These are phyloP conservation scores for Limonomyces culmigenus DNA, from an alignment of 1,284 basidiomycete species.

Conservation along the genomic window DNA sequence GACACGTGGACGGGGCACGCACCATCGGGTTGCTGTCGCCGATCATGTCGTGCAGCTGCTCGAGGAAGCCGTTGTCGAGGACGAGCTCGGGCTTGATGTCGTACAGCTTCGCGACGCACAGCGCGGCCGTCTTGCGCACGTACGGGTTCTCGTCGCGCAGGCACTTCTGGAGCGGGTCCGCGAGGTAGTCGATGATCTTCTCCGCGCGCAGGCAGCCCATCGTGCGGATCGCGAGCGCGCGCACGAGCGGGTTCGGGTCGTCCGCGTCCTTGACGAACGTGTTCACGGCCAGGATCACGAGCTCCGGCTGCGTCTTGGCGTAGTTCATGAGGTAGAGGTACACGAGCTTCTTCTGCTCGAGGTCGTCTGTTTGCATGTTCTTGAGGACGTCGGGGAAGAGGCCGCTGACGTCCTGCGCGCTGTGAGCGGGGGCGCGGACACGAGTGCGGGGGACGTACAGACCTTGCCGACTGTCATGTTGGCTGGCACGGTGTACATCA, in stretches of 20 bases:
- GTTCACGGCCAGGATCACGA: constrained; percentile 95
- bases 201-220: constrained; percentile 96
- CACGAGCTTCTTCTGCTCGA: constrained; percentile 94
- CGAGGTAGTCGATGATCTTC: constrained; percentile 98
- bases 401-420: constrained; percentile 69
- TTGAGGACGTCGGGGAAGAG: constrained; percentile 97
- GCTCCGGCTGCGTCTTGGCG: constrained; percentile 93
- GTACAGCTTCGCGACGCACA: constrained; percentile 93
- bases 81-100: constrained; percentile 93
- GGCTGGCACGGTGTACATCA: constrained; percentile 21
- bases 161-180: constrained; percentile 83
- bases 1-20: constrained; percentile 6
- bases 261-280: constrained; percentile 97
- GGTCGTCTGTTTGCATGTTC: constrained; percentile 93
- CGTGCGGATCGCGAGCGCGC: constrained; percentile 91
- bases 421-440: constrained; percentile 7
- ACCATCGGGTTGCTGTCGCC: constrained; percentile 97
- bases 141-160: constrained; percentile 93
- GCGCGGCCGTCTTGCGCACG: constrained; percentile 91
- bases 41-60: constrained; percentile 80
- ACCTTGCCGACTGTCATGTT: constrained; percentile 93
- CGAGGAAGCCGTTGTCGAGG: constrained; percentile 88
- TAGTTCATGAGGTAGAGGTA: constrained; percentile 99
- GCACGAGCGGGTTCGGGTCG: constrained; percentile 90
- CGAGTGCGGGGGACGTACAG: constrained; percentile 7